Base-by-base conservation (phyloP, 495 filamentous ascomycete genomes). In the Chaetomidium leptoderma region DNA sequence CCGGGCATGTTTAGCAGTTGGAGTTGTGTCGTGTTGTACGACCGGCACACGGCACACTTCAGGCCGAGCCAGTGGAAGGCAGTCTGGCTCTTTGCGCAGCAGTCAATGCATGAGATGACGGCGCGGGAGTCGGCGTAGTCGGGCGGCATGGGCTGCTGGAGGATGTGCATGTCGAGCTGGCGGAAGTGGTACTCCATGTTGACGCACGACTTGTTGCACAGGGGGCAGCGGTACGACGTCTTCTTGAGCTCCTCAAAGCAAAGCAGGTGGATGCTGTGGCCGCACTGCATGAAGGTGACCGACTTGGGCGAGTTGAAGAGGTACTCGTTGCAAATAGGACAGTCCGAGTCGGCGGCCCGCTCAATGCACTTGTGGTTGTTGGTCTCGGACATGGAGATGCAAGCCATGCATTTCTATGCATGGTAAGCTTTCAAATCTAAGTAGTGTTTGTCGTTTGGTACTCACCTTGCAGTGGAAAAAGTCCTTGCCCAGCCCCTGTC, bases 181-280 rank as follows among this genome's bases (percentile, higher is more conserved):
- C 89, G 83, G 74, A 97, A 99, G 57, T 92, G 91, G 27, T 87
- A 81, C 65, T 97, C 93, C 93, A 99, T 97, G 72, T 99, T 99
- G 60, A 89, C 83, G 21, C 92, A 88, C 54, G 88, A 95, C 66
- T 90, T 88, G 69, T 85, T 92, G 78, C 93, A 99, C 35, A 97
- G 88, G 2, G 93, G 93, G 66, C 93, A 99, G 59, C 88, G 89
- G 73, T 97, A 97, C 3, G 91, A 93, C 6, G 79, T 82, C 62
- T 88, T 86, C 75, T 90, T 90, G 66, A 95, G 86, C 61, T 90
- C 82, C 32, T 86, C 81, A 66, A 93, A 89, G 73, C 93, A 99
- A 58, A 81, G 81, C 57, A 85, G 81, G 69, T 99, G 93, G 62
- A 99, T 93, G 70, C 91, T 93, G 70, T 99, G 93, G 9, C 95